Evolutionary conservation across 1,139 yeast species (phyloP).

Genomic region (Debaryomyces sp.): DNA sequence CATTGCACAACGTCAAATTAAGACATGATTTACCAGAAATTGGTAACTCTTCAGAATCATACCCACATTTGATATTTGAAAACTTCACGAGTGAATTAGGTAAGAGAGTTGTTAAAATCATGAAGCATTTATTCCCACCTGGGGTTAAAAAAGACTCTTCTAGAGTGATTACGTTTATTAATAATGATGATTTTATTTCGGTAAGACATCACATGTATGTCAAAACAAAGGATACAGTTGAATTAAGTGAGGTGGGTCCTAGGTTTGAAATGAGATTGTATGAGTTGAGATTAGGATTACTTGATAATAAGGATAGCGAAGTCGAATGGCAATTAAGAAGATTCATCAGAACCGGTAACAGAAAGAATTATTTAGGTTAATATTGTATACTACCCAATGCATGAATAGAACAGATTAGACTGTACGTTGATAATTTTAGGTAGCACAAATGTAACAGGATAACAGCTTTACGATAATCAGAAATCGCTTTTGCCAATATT

Average conservation of each 20-base stretch:
- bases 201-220: conserved; percentile 96
- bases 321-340: conserved; percentile 95
- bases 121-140: conserved; percentile 93
- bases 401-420: background rate
- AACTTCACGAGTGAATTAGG: conserved; percentile 87
- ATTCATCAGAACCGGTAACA: conserved; percentile 90
- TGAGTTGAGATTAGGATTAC: conserved; percentile 84
- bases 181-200: conserved; percentile 86
- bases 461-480: too few relatives aligned
- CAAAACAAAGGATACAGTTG: conserved; percentile 84
- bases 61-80: conserved; percentile 93
- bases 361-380: conserved; percentile 73
- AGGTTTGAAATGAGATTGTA: conserved; percentile 94
- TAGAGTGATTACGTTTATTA: conserved; percentile 88
- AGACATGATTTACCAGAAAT: conserved; percentile 88
- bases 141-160: conserved; percentile 92
- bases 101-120: conserved; percentile 72
- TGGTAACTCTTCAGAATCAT: conserved; percentile 88
- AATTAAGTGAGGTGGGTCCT: conserved; percentile 97
- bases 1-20: conserved; percentile 90
- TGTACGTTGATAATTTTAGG: background rate
- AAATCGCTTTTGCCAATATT: background rate
- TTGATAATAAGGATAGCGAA: conserved; percentile 97
- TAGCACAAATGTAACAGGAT: background rate
- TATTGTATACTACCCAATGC: conserved; percentile 3